phyloP scores from a whole-genome alignment of 2,329 filamentous ascomycete species.

The Aspergillus chevalieri region DNA sequence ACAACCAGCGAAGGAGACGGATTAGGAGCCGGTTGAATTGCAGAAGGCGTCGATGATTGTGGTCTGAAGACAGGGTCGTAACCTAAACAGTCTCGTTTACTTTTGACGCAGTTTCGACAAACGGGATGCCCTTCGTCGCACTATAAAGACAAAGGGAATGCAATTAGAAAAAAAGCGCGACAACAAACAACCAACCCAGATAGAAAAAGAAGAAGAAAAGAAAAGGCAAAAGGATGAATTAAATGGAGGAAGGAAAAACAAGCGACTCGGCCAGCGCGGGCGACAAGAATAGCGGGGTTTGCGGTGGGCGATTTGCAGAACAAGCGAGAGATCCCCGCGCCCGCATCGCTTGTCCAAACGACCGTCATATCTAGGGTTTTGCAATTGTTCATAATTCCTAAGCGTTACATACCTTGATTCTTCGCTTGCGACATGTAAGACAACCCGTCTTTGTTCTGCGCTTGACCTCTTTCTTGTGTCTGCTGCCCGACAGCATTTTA shows the following conservation, averaged over 20 bases:
- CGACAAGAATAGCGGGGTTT: constrained; percentile 19
- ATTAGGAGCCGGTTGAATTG: constrained; percentile 57
- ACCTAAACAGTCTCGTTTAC: constrained; percentile 61
- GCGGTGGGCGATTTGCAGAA: constrained; percentile 8
- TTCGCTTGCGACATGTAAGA: constrained; percentile 57
- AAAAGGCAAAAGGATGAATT: constrained; percentile 4
- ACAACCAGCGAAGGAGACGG: constrained; percentile 37
- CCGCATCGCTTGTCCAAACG: constrained; percentile 2
- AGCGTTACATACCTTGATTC: constrained; percentile 61
- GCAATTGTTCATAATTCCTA: not conserved
- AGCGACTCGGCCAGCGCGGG: constrained; percentile 9
- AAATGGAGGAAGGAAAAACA: constrained; percentile 16
- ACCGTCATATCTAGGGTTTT: not conserved
- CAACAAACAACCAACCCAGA: constrained; percentile 7
- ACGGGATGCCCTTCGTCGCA: constrained; percentile 93
- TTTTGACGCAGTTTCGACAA: constrained; percentile 67
- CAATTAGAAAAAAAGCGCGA: constrained; percentile 15
- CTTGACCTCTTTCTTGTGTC: constrained; percentile 68
- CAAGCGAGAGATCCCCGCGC: constrained; percentile 14
- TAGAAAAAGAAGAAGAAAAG: constrained; percentile 9
- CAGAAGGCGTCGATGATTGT: constrained; percentile 60
- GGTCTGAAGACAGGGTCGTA: constrained; percentile 67
- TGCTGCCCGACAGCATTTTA: constrained; percentile 55
- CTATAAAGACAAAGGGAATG: constrained; percentile 42
- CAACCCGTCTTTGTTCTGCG: constrained; percentile 70